phyloP scores from a whole-genome alignment of 83 land plant genomes.

The Thuja plicata region DNA sequence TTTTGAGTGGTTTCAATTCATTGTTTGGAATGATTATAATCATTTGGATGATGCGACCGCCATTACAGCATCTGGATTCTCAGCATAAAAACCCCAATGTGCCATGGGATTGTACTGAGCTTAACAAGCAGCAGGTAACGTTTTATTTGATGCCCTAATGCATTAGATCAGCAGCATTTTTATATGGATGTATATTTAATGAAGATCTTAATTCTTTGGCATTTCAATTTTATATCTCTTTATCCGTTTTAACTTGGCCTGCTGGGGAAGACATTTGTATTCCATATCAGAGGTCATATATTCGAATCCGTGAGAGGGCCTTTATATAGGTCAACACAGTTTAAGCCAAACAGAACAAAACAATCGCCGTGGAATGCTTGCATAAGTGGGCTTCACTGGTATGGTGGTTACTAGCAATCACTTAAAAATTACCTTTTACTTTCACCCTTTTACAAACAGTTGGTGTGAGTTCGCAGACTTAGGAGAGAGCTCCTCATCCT shows the following conservation, averaged over 20 bases:
- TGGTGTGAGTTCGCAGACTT: background rate
- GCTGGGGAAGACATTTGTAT: background rate
- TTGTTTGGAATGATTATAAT: no score
- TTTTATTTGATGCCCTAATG: background rate
- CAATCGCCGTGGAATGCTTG: no score
- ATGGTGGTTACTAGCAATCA: no score
- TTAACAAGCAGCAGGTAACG: conserved; percentile 60
- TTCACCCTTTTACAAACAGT: background rate
- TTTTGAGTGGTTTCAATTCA: no score
- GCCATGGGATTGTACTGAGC: conserved; percentile 72
- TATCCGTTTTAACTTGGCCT: background rate
- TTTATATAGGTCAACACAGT: no score
- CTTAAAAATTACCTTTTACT: no score
- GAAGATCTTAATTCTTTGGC: background rate
- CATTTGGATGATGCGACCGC: no score
- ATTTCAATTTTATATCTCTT: background rate
- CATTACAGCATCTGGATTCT: conserved; percentile 69
- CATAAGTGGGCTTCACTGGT: no score
- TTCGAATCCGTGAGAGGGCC: no score
- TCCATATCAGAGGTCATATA: no score
- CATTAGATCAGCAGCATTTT: background rate
- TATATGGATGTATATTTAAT: background rate
- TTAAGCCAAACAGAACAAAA: no score
- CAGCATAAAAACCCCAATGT: conserved; percentile 82
- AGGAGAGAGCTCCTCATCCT: background rate